A percentile compares a stretch with the other conserved stretches of the same genome.
Evolutionary conservation across 1,139 yeast genomes (phyloP).

Genomic region (Taiozyma sp.): DNA sequence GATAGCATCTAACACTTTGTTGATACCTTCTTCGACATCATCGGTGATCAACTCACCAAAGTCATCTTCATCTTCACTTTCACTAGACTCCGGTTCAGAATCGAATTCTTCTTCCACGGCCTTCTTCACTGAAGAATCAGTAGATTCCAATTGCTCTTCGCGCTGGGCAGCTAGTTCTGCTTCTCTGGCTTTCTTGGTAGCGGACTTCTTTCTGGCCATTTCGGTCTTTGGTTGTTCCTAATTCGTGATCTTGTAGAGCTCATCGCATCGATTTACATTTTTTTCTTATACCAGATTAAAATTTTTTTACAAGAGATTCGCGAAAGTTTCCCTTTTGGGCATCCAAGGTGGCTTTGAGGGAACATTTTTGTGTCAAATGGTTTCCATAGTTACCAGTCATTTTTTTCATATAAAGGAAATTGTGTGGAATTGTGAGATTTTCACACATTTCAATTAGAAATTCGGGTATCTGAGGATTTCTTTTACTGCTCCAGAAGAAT

Average conservation of each 20-base stretch:
- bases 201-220: conserved; percentile 92
- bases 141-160: conserved; percentile 15
- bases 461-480: no score
- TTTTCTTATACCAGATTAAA: neutral
- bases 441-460: no score
- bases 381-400: neutral
- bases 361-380: neutral
- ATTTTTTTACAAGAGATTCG: neutral
- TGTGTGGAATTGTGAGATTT: no score
- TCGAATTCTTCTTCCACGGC: conserved; percentile 23
- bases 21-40: conserved; percentile 77
- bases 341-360: neutral
- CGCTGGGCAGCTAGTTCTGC: conserved; percentile 27
- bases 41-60: conserved; percentile 83
- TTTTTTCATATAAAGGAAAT: no score
- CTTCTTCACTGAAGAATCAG: conserved; percentile 12
- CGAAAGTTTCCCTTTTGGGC: neutral
- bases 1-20: conserved; percentile 65
- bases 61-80: conserved; percentile 84
- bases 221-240: neutral
- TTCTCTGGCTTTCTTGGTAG: conserved; percentile 70
- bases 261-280: neutral
- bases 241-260: neutral
- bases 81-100: conserved; percentile 19
- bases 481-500: no score